Conservation (phyloP, 2,329 filamentous ascomycete species). For the Stachybotrys chartarum region DNA sequence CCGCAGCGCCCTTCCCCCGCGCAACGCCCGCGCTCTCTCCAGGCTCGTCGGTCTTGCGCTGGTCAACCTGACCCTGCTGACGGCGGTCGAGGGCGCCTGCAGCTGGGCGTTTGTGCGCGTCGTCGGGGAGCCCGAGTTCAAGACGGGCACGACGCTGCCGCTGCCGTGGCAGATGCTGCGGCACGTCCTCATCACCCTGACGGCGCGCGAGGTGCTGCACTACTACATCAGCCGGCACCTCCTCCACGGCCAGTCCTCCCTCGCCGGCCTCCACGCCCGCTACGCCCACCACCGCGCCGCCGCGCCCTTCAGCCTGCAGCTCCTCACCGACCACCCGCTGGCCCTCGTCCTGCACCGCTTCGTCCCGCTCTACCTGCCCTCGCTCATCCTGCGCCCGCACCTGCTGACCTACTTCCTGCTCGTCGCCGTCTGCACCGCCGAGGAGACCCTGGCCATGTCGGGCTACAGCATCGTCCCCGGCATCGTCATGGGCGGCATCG, state of each 20-base stretch:
- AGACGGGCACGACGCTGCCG: slow-evolving; percentile 39
- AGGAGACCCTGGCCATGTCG: slow-evolving; percentile 60
- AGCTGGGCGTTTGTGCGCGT: slow-evolving; percentile 27
- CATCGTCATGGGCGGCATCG: slow-evolving; percentile 44
- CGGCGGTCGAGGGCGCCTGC: slow-evolving; percentile 34
- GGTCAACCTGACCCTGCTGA: slow-evolving; percentile 37
- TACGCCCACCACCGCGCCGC: slow-evolving; percentile 46
- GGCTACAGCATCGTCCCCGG: slow-evolving; percentile 57
- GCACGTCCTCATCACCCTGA: slow-evolving; percentile 36
- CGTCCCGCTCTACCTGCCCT: slow-evolving; percentile 58
- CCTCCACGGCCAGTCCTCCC: slow-evolving; percentile 46
- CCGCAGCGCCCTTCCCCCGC: slow-evolving; percentile 38
- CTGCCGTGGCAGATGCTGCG: slow-evolving; percentile 47
- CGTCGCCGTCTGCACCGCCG: slow-evolving; percentile 52
- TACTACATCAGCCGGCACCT: slow-evolving; percentile 69
- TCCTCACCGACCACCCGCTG: slow-evolving; percentile 62
- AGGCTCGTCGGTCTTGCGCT: slow-evolving; percentile 33
- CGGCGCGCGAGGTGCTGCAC: slow-evolving; percentile 49
- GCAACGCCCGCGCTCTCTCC: slow-evolving; percentile 24
- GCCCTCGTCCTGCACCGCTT: slow-evolving; percentile 57
- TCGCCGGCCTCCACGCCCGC: slow-evolving; percentile 33
- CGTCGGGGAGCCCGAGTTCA: slow-evolving; percentile 35
- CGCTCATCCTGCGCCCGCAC: slow-evolving; percentile 59
- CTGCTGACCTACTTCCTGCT: slow-evolving; percentile 66
- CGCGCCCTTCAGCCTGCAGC: slow-evolving; percentile 53